phyloP scores from a whole-genome alignment of 2,329 filamentous ascomycete genomes.

The Microdochium paspali region DNA sequence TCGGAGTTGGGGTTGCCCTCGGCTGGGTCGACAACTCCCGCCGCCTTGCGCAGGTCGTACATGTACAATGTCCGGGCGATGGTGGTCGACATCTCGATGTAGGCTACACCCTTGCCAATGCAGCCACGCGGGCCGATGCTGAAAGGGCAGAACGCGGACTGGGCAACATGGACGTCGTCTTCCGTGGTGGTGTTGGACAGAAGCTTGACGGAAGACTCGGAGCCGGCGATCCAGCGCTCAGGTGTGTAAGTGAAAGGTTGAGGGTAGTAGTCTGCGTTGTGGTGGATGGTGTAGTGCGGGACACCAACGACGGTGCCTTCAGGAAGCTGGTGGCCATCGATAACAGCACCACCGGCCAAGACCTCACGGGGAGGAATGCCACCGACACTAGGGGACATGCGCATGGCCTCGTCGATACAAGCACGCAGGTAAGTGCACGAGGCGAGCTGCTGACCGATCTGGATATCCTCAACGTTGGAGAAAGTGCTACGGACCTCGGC shows the following conservation, averaged over 20 bases:
- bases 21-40: conserved; percentile 38
- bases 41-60: conserved; percentile 48
- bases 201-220: conserved; percentile 18
- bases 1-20: conserved; percentile 39
- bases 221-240: conserved; percentile 54
- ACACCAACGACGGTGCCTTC: conserved; percentile 52
- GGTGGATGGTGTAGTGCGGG: conserved; percentile 60
- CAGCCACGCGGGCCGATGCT: conserved; percentile 61
- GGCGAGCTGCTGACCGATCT: conserved; percentile 34
- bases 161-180: conserved; percentile 43
- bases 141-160: conserved; percentile 67
- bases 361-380: conserved; percentile 52
- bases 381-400: conserved; percentile 50
- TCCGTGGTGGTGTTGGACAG: conserved; percentile 26
- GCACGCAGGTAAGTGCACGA: conserved; percentile 50
- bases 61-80: conserved; percentile 51
- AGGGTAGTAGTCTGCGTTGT: conserved; percentile 54
- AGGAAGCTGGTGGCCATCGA: conserved; percentile 15
- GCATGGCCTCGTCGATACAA: conserved; percentile 58
- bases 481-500: conserved; percentile 45
- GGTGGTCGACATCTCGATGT: conserved; percentile 56
- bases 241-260: conserved; percentile 49
- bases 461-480: conserved; percentile 41
- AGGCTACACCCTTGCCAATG: conserved; percentile 62
- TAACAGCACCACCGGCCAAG: conserved; percentile 36